phyloP scores from a whole-genome alignment of 352 stramenopile species.

The Phytophthora constricta region DNA sequence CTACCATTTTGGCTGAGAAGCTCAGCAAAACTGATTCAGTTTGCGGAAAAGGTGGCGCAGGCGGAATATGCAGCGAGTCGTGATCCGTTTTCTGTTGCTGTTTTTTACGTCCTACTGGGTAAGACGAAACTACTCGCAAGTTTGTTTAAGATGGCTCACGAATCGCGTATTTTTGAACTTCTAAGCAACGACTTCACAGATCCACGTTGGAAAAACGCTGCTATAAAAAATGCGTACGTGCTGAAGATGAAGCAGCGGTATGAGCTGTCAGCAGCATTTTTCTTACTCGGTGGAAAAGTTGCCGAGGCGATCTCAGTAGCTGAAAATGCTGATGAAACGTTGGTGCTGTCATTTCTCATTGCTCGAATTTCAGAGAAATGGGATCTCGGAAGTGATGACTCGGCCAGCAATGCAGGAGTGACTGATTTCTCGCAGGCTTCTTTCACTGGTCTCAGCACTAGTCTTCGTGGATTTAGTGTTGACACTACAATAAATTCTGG shows the following conservation, averaged over 20 bases:
- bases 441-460: constrained; percentile 65
- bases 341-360: constrained; percentile 85
- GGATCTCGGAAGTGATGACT: constrained; percentile 54
- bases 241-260: constrained; percentile 88
- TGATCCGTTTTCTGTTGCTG: constrained; percentile 83
- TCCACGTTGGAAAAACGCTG: constrained; percentile 82
- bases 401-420: constrained; percentile 6
- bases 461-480: constrained; percentile 36
- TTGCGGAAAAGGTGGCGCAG: constrained; percentile 79
- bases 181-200: constrained; percentile 87
- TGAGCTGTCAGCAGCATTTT: constrained; percentile 82
- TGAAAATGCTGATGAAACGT: constrained; percentile 71
- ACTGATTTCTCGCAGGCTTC: constrained; percentile 49
- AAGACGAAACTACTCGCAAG: constrained; percentile 85
- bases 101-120: constrained; percentile 88
- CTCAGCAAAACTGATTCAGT: constrained; percentile 51
- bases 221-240: constrained; percentile 92
- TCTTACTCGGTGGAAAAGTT: constrained; percentile 79
- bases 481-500: not conserved
- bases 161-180: constrained; percentile 81
- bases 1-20: constrained; percentile 85
- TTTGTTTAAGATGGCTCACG: constrained; percentile 86
- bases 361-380: constrained; percentile 77
- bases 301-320: constrained; percentile 80
- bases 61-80: constrained; percentile 72